phyloP scores from a whole-genome alignment of 2,329 filamentous ascomycete species.

The Ramularia collo-cygni region DNA sequence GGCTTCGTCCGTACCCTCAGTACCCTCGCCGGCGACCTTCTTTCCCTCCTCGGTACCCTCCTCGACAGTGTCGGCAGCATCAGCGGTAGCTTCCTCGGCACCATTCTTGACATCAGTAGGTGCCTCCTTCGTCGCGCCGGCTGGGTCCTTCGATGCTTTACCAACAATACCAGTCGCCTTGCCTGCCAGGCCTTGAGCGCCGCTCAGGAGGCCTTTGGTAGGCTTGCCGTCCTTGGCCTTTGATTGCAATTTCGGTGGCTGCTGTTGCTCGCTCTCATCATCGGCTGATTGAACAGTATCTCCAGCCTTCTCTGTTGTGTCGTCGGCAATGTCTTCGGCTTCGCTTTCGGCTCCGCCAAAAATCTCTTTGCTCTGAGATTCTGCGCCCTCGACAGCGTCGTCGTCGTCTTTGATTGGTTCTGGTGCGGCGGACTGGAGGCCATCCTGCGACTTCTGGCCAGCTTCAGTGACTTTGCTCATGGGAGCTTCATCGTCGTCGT shows the following conservation, averaged over 20 bases:
- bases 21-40: conserved; percentile 27
- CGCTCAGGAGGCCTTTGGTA: conserved; percentile 35
- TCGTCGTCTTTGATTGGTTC: conserved; percentile 37
- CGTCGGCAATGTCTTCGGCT: conserved; percentile 33
- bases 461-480: conserved; percentile 43
- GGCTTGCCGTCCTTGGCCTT: conserved; percentile 13
- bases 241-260: conserved; percentile 24
- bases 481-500: conserved; percentile 32
- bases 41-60: conserved; percentile 27
- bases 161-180: conserved; percentile 42
- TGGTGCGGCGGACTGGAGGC: conserved; percentile 38
- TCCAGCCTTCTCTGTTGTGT: conserved; percentile 38
- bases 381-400: conserved; percentile 31
- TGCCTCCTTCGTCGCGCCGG: conserved; percentile 17
- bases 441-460: conserved; percentile 37
- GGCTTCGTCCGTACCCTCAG: conserved; percentile 27
- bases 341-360: conserved; percentile 35
- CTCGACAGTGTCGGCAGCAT: conserved; percentile 26
- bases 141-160: conserved; percentile 36
- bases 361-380: conserved; percentile 38
- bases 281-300: conserved; percentile 29
- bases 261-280: conserved; percentile 23
- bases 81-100: conserved; percentile 29
- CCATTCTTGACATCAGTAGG: conserved; percentile 28
- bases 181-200: conserved; percentile 41